Base-by-base conservation (phyloP, 2,329 filamentous ascomycete genomes). In the Cordyceps farinosa region DNA sequence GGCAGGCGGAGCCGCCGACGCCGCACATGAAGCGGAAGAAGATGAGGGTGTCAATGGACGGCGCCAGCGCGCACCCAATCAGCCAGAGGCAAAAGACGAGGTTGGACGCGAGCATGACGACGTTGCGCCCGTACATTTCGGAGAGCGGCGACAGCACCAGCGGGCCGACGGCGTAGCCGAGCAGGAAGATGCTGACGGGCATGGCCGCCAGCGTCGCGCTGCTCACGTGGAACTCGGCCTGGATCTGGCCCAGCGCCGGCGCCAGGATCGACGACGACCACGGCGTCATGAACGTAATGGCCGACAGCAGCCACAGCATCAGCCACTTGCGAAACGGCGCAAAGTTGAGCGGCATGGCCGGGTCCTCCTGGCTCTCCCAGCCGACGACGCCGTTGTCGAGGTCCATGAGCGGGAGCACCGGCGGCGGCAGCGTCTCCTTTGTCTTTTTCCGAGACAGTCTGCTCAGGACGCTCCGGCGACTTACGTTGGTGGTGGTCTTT, bases 271-370 rank as follows among this genome's bases (percentile, higher is more conserved):
- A 86, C 7, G 86, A 88, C 0, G 86, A 84, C 32, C 89, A 84
- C 0, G 87, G 86, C 0, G 86, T 87, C 69, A 89, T 83, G 66
- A 89, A 83, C 9, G 86, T 88, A 70, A 88, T 88, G 65, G 77
- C 75, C 0, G 85, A 81, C 27, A 89, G 79, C 22, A 85, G 79
- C 54, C 79, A 72, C 7, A 84, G 81, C 42, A 84, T 80, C 22
- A 80, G 71, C 85, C 86, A 88, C 75, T 88, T 88, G 67, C 80
- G 82, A 22, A 72, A 71, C 7, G 67, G 69, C 2, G 80, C 66
- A 75, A 87, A 87, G 71, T 88, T 87, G 67, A 85, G 77, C 2
- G 85, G 85, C 73, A 84, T 84, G 3, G 75, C 73, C 0, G 83
- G 84, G 69, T 88, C 85, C 61, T 82, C 78, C 68, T 84, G 82